Conservation (phyloP, 495 filamentous ascomycete genomes). For the Glutinoglossum americanum region DNA sequence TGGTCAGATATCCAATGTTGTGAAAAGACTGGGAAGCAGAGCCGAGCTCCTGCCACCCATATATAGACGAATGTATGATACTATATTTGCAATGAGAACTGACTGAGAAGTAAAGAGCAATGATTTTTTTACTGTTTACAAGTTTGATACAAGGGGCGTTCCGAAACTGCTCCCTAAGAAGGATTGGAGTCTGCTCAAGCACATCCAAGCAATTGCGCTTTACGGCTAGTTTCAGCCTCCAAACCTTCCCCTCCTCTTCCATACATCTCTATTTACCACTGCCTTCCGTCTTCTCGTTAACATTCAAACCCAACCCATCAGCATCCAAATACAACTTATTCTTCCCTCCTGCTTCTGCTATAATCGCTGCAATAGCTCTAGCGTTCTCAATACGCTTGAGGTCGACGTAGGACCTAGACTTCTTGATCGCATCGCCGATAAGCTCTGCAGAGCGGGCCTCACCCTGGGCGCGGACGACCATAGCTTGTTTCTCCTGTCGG, state of each 20-base stretch:
- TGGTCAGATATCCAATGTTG: too few relatives aligned
- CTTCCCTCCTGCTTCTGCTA: slow-evolving; percentile 68
- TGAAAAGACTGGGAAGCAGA: neutral
- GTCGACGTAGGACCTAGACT: slow-evolving; percentile 89
- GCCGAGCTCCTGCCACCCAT: neutral
- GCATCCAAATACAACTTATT: slow-evolving; percentile 90
- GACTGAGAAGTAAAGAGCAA: too few relatives aligned
- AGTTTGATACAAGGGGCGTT: neutral
- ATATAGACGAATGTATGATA: neutral
- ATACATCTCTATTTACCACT: neutral
- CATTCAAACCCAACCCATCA: slow-evolving; percentile 77
- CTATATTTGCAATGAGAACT: neutral
- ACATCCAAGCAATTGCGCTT: neutral
- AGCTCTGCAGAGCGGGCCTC: slow-evolving; percentile 95
- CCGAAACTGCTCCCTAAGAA: neutral
- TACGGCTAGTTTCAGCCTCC: neutral
- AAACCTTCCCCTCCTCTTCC: neutral
- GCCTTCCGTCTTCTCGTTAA: slow-evolving; percentile 16
- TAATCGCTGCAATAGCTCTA: slow-evolving; percentile 54
- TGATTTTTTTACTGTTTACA: neutral
- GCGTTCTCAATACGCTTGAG: slow-evolving; percentile 95
- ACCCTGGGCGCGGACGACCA: slow-evolving; percentile 95
- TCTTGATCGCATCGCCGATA: slow-evolving; percentile 98
- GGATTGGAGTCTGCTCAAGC: neutral
- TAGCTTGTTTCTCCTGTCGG: slow-evolving; percentile 97